Evolutionary conservation across 1,139 yeast species (phyloP).

Genomic region (Diutina pseudorugosa): DNA sequence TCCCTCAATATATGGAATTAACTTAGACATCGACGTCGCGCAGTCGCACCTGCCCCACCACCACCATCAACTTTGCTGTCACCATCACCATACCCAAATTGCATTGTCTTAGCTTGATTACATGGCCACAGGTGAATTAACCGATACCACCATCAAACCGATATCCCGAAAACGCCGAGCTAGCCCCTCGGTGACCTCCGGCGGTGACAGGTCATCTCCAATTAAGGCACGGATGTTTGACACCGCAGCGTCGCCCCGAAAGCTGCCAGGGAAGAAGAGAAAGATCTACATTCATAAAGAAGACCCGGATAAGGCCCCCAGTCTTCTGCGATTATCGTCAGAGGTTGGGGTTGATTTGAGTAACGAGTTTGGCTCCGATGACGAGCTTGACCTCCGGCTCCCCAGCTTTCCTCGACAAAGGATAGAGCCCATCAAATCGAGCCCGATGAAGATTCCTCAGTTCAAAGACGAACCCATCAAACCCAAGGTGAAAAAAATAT

Average conservation of each 20-base stretch:
- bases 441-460: neutral
- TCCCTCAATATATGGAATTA: neutral
- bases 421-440: neutral
- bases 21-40: neutral
- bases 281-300: neutral
- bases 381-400: neutral
- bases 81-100: too few species aligned
- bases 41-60: neutral
- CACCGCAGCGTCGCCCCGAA: neutral
- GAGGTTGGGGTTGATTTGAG: neutral
- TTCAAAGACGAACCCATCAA: neutral
- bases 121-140: neutral
- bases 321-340: neutral
- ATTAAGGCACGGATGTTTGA: neutral
- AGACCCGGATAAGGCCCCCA: neutral
- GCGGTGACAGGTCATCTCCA: neutral
- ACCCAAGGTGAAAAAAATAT: neutral
- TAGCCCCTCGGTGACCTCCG: neutral
- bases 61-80: neutral
- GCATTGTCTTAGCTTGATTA: neutral
- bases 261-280: neutral
- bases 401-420: neutral
- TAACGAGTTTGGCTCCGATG: neutral
- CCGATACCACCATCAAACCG: neutral
- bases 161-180: neutral